Evolutionary conservation across 2,329 filamentous ascomycete species (phyloP).

Genomic region (Bipolaris gigantea): DNA sequence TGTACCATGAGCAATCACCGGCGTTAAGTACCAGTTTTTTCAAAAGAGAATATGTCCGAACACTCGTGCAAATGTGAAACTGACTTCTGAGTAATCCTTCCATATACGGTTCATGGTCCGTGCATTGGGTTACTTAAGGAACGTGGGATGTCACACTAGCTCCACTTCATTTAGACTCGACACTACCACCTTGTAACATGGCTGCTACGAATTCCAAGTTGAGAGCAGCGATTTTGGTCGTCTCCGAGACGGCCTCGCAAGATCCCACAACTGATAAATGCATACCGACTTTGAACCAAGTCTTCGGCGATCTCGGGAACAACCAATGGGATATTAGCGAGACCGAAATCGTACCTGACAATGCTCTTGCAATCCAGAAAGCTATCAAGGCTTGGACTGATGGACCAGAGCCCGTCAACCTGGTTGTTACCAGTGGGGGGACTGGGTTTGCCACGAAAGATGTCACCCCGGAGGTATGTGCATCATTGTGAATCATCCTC

Average conservation of each 20-base stretch:
- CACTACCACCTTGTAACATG: slow-evolving; percentile 29
- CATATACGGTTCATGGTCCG: slow-evolving; percentile 17
- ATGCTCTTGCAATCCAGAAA: slow-evolving; percentile 71
- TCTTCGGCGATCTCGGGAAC: slow-evolving; percentile 67
- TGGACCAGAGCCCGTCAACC: slow-evolving; percentile 61
- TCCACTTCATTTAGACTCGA: slow-evolving; percentile 24
- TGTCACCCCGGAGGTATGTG: slow-evolving; percentile 79
- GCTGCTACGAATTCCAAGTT: slow-evolving; percentile 52
- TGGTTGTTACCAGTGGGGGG: slow-evolving; percentile 87
- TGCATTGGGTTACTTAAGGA: slow-evolving; percentile 18
- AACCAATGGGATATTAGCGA: slow-evolving; percentile 71
- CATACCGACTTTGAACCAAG: slow-evolving; percentile 65
- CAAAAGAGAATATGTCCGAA: not conserved
- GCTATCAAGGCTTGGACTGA: slow-evolving; percentile 76
- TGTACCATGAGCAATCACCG: slow-evolving; percentile 41
- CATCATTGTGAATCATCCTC: not conserved
- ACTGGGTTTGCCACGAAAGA: slow-evolving; percentile 89
- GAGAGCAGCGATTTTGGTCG: slow-evolving; percentile 76
- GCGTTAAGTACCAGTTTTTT: slow-evolving; percentile 30
- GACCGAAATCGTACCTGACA: slow-evolving; percentile 78
- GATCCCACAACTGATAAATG: slow-evolving; percentile 80
- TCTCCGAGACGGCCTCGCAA: slow-evolving; percentile 85
- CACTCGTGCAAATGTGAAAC: not conserved
- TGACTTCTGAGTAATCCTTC: slow-evolving; percentile 4
- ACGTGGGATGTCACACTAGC: slow-evolving; percentile 24